These are phyloP conservation scores for Ashbya aceris DNA, from an alignment of 1,139 yeast genomes.

Conservation along the genomic window DNA sequence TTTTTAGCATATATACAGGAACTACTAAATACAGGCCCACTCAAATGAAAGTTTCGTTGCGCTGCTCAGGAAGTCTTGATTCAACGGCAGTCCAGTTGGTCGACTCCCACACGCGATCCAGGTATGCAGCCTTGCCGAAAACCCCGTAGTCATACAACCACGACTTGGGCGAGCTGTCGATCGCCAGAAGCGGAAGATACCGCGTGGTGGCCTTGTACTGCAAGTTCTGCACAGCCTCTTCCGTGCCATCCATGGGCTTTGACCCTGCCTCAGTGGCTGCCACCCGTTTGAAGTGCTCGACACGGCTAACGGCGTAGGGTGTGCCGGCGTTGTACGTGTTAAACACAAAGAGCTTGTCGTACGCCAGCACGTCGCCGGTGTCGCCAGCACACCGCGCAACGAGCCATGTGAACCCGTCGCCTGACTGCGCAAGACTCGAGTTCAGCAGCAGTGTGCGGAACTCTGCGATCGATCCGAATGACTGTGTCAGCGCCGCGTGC, in stretches of 20 bases:
- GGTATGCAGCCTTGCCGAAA: conserved; percentile 56
- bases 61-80: conserved; percentile 41
- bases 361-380: conserved; percentile 27
- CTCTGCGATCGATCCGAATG: conserved; percentile 63
- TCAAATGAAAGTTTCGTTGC: too few relatives aligned
- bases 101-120: conserved; percentile 63
- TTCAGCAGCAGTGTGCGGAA: conserved; percentile 54
- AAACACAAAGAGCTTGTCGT: conserved; percentile 46
- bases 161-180: conserved; percentile 63
- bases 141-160: conserved; percentile 69
- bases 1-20: too few relatives aligned
- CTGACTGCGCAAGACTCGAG: conserved; percentile 55
- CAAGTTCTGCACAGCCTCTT: conserved; percentile 17
- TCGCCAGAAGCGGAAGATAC: conserved; percentile 56
- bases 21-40: too few relatives aligned
- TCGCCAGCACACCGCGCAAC: conserved; percentile 44
- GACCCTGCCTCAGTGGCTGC: conserved; percentile 32
- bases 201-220: conserved; percentile 22
- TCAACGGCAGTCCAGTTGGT: conserved; percentile 62
- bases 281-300: conserved; percentile 26
- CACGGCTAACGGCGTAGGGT: conserved; percentile 36
- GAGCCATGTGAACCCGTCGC: conserved; percentile 71
- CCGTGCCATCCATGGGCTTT: conserved; percentile 9
- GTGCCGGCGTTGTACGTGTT: conserved; percentile 73
- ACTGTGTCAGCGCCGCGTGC: conserved; percentile 38